phyloP scores from a whole-genome alignment of 768 basidiomycete species.

The Mrakia frigida region DNA sequence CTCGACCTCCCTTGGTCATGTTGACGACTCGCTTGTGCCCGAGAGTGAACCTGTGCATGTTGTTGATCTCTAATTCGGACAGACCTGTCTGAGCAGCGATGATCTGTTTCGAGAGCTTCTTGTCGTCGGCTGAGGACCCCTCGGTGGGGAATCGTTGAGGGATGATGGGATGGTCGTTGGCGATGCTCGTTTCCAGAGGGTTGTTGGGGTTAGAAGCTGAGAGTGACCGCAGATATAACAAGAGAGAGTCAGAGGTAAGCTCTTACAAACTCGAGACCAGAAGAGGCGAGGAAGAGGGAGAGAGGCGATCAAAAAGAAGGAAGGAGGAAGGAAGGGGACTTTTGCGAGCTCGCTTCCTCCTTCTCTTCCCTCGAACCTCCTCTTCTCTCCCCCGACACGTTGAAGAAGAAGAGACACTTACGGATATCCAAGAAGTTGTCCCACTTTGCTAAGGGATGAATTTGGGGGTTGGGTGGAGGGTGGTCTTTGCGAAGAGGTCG shows the following conservation, averaged over 20 bases:
- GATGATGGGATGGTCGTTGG: constrained; percentile 32
- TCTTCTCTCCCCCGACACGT: not conserved
- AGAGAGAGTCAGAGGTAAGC: not conserved
- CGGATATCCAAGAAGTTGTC: constrained; percentile 32
- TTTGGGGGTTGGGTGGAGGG: constrained; percentile 15
- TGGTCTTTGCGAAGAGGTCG: constrained; percentile 15
- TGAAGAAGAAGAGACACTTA: constrained; percentile 1
- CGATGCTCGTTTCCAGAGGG: not conserved
- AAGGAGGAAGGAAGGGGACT: not conserved
- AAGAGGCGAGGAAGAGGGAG: not conserved
- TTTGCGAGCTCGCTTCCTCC: not conserved
- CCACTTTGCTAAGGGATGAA: constrained; percentile 33
- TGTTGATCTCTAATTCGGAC: constrained; percentile 41
- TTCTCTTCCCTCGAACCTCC: not conserved
- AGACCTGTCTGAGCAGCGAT: constrained; percentile 31
- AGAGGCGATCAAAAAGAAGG: not conserved
- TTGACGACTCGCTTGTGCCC: constrained; percentile 59
- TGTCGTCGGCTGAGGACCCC: constrained; percentile 31
- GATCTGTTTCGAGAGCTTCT: constrained; percentile 18
- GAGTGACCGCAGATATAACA: too few species aligned
- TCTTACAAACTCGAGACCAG: too few species aligned
- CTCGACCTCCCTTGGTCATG: constrained; percentile 86
- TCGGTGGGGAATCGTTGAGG: constrained; percentile 21
- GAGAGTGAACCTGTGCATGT: constrained; percentile 44
- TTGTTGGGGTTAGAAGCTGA: constrained; percentile 25